Base-by-base conservation (phyloP, 2,329 filamentous ascomycete species). In the Pseudogymnoascus sp. region DNA sequence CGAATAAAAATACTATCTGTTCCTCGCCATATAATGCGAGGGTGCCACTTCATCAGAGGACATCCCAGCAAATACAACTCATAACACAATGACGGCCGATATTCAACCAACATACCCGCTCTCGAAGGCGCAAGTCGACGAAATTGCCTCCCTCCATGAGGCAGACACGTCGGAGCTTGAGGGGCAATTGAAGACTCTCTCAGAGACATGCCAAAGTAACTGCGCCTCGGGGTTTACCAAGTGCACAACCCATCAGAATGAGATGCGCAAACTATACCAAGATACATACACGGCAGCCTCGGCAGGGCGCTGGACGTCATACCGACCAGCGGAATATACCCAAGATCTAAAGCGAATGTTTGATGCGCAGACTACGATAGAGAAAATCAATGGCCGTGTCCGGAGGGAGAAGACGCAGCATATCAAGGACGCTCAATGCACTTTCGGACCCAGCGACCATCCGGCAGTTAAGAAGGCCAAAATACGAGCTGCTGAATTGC, bases 101-200 rank as follows among this genome's bases (percentile, higher is more conserved):
- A 56, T 36, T 6, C 49, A 56, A 11, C 49, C 28, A 8, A 34
- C 28, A 34, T 56, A 56, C 49, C 49, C 49, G 16, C 49, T 56
- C 11, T 14, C 49, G 9, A 56, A 56, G 16, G 49, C 49, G 9
- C 49, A 56, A 56, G 49, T 4, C 9, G 49, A 56, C 23, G 49
- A 56, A 56, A 56, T 56, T 56, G 49, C 49, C 28, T 56, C 16
- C 1, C 28, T 56, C 16, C 49, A 56, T 21, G 49, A 56, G 16
- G 49, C 49, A 12, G 49, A 56, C 49, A 56, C 49, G 49, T 56
- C 49, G 28, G 49, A 56, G 49, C 49, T 56, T 5, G 49, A 56
- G 11, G n/a, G 49, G n/a, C 28, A 11, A 56, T 36, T 56, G 28
- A 56, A 21, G 49, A 5, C 34, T 2, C 49, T 56, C 49, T 18